These are phyloP conservation scores for Neoarthrinium moseri DNA, from an alignment of 2,329 filamentous ascomycete genomes.

Conservation along the genomic window DNA sequence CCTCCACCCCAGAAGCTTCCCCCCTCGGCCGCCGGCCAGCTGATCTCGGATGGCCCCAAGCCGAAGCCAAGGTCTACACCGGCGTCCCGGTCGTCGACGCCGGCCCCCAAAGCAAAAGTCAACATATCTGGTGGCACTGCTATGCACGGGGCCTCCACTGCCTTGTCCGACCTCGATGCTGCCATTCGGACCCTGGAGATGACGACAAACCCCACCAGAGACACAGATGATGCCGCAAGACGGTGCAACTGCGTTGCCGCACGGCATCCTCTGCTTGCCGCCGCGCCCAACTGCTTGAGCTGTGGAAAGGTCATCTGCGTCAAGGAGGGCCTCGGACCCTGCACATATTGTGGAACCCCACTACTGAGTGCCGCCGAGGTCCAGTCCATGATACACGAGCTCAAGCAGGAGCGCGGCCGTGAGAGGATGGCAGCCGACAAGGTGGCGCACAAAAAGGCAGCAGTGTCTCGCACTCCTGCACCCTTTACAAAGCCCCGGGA, in stretches of 20 bases:
- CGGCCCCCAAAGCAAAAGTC: conserved; percentile 61
- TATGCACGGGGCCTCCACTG: conserved; percentile 78
- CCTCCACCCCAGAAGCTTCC: conserved; percentile 50
- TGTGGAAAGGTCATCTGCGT: conserved; percentile 96
- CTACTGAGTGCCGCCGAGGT: conserved; percentile 73
- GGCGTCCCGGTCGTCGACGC: conserved; percentile 50
- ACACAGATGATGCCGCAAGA: conserved; percentile 55
- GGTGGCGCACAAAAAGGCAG: conserved; percentile 62
- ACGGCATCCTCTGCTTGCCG: conserved; percentile 82
- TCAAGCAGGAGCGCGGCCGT: conserved; percentile 81
- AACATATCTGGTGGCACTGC: conserved; percentile 74
- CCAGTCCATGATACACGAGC: conserved; percentile 78
- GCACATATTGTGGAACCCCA: conserved; percentile 81
- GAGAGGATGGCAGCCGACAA: conserved; percentile 85
- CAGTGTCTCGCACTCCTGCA: conserved; percentile 59
- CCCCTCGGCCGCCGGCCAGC: conserved; percentile 70
- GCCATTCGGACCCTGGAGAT: conserved; percentile 88
- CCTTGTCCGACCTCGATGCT: conserved; percentile 69
- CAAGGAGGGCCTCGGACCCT: conserved; percentile 90
- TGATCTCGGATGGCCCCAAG: conserved; percentile 76
- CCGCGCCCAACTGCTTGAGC: conserved; percentile 86
- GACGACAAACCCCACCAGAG: conserved; percentile 79
- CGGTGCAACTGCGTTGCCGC: conserved; percentile 87
- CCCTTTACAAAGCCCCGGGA: conserved; percentile 55
- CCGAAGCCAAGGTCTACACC: conserved; percentile 56